phyloP scores from a whole-genome alignment of 495 filamentous ascomycete genomes.

The Endocarpon pusillum region DNA sequence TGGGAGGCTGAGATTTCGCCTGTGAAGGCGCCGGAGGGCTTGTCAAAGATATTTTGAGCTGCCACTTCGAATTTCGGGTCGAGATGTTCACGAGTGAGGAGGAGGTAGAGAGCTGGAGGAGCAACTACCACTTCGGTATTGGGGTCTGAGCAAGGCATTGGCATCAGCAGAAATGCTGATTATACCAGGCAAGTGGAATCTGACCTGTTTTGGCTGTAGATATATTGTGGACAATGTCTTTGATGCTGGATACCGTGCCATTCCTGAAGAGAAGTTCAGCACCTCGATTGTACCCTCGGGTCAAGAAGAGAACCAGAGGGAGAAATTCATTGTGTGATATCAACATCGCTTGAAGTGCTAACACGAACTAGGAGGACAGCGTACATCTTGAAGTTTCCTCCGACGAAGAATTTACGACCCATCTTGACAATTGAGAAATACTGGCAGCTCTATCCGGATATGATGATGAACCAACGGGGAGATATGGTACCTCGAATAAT shows the following conservation, averaged over 20 bases:
- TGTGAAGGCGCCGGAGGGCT: conserved; percentile 91
- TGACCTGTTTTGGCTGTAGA: conserved; percentile 44
- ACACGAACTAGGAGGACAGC: conserved; percentile 12
- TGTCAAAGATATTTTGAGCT: conserved; percentile 92
- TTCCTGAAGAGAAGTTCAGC: conserved; percentile 43
- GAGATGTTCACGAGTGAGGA: conserved; percentile 60
- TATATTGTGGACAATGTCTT: conserved; percentile 70
- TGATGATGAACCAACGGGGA: too few species aligned
- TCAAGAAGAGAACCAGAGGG: neutral
- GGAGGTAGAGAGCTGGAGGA: conserved; percentile 78
- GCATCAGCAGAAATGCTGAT: neutral
- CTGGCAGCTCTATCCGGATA: too few species aligned
- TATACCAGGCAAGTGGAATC: conserved; percentile 1
- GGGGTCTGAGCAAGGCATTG: conserved; percentile 12
- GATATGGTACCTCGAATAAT: too few species aligned
- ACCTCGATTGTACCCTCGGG: neutral
- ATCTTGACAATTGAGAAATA: too few species aligned
- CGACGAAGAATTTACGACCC: conserved; percentile 97
- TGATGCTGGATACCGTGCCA: conserved; percentile 72
- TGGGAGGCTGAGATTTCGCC: conserved; percentile 88
- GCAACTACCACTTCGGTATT: conserved; percentile 74
- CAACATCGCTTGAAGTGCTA: conserved; percentile 7
- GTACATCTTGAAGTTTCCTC: conserved; percentile 99
- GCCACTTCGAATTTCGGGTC: conserved; percentile 57
- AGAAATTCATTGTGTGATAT: neutral